Base-by-base conservation (phyloP, 306 rosid genomes). In the Abrus pulchellus region DNA sequence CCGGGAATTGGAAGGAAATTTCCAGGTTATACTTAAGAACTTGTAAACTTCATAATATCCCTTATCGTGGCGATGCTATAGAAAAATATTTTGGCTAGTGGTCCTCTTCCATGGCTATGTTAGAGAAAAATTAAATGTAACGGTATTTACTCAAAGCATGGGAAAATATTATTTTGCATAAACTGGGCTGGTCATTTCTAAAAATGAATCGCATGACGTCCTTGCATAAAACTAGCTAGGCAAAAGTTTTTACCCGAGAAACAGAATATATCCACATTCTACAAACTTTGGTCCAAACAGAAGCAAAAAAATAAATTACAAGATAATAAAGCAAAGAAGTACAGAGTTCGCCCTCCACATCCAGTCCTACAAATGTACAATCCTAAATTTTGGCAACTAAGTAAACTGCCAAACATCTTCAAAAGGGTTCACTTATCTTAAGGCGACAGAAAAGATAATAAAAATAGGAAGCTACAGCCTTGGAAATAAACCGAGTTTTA, bases 381-480 rank as follows among this genome's bases (percentile, higher is more conserved):
- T 40, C 59, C 77, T 49, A 41, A 36, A 14, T 38, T 28, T 34
- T 14, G 69, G 62, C 69, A 83, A 74, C 53, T 41, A 7, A 55
- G 48, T 74, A 78, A 66, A 65, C 74, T 20, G 65, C 53, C 60
- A 83, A 87, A 75, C 73, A 83, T 72, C 85, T 76, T 82, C 91
- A 72, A 72, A 72, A 65, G 82, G 1, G 87, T 79, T 79, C 43
- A 62, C 83, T 80, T 84, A 80, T 82, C 90, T 71, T 81, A 52
- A 82, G 57, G 53, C 28, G 32, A 49, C 83, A 57, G 66, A 84
- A 68, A 79, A 81, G 88, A 78, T 68, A 7, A 72, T 68, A 66
- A 72, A 65, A 40, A 62, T 85, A 79, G 73, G 82, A 74, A 82
- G 56, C 76, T 79, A 86, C 88, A 79, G 73, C 78, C 87, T 72